Conservation (phyloP, 192 early-diverging fungal species). For the Backusella circina region DNA sequence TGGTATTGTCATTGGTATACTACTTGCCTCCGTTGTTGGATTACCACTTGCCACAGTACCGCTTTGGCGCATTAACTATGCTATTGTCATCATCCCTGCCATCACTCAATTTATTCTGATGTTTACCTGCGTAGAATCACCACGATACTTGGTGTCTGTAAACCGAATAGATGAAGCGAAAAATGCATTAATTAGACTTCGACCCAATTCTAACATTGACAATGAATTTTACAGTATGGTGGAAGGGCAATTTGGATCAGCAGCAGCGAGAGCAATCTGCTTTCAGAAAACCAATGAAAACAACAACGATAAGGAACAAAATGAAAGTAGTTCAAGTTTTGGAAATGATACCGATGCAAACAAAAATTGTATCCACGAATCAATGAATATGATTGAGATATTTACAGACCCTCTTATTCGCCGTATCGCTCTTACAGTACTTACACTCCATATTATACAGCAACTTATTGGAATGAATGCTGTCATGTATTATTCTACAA, state of each 20-base stretch:
- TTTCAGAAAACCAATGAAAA: neutral
- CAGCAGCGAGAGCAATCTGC: neutral
- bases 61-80: slow-evolving; percentile 71
- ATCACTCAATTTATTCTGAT: slow-evolving; percentile 57
- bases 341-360: neutral
- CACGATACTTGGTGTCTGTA: slow-evolving; percentile 66
- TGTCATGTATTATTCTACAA: slow-evolving; percentile 80
- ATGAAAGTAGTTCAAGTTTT: neutral
- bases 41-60: slow-evolving; percentile 56
- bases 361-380: slow-evolving; percentile 21
- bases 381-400: slow-evolving; percentile 49
- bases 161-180: slow-evolving; percentile 60
- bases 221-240: slow-evolving; percentile 64
- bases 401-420: slow-evolving; percentile 55
- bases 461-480: slow-evolving; percentile 87
- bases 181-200: slow-evolving; percentile 46
- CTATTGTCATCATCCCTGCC: slow-evolving; percentile 58
- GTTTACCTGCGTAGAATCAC: slow-evolving; percentile 74
- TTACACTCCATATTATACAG: slow-evolving; percentile 70
- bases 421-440: slow-evolving; percentile 57
- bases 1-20: slow-evolving; percentile 74
- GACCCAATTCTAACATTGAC: slow-evolving; percentile 53
- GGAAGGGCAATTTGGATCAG: slow-evolving; percentile 36
- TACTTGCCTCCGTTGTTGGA: slow-evolving; percentile 64
- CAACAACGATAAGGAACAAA: neutral